Evolutionary conservation across 495 filamentous ascomycete species (phyloP), one percentile per base, ranked within the genome.

Genomic region (Xanthoparmelia taractica): DNA sequence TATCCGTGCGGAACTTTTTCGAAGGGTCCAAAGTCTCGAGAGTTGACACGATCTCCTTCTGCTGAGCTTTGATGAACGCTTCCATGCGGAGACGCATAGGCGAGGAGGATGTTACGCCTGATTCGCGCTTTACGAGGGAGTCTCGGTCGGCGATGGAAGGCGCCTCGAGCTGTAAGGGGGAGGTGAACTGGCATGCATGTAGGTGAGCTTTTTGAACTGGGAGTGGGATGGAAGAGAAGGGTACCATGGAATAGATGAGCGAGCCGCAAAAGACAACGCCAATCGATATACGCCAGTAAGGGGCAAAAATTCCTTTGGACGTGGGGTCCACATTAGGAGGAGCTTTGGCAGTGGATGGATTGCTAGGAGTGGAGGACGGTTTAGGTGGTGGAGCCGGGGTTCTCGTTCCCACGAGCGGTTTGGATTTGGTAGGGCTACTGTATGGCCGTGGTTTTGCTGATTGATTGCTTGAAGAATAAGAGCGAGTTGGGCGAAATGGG

Each of bases 1-100:
- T 87, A 76, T 99, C 94, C 38, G 84, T 76, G 50, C 79, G 78
- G 77, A 99, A 99, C 63, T 82, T 80, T 61, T 82, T 84, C 47
- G 91, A 90, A n/a, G 67, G 55, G 72, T 99, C 94, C 37, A 96
- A 77, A 63, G 83, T 79, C 71, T 93, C 86, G 6, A 98, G 82
- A 36, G 86, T 89, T 41, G 79, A 74, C 2, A 97, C 87, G 60
- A 97, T 97, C 59, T 88, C 84, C 64, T 86, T 82, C 71, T 99
- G 94, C 67, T 97, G 88, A 61, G 89, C 82, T 73, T 94, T 94
- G 73, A 97, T 92, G 73, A 97, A 88, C 63, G 87, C 82, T 75
- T 97, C 95, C 94, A 97, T 97, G 45, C 92, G 90, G 48, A 97
- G 80, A 54, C 95, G 93, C 95, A 99, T 99, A 0, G 95, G 92